phyloP scores from a whole-genome alignment of 805 yeast species.

The Metschnikowia baotianmanensis region DNA sequence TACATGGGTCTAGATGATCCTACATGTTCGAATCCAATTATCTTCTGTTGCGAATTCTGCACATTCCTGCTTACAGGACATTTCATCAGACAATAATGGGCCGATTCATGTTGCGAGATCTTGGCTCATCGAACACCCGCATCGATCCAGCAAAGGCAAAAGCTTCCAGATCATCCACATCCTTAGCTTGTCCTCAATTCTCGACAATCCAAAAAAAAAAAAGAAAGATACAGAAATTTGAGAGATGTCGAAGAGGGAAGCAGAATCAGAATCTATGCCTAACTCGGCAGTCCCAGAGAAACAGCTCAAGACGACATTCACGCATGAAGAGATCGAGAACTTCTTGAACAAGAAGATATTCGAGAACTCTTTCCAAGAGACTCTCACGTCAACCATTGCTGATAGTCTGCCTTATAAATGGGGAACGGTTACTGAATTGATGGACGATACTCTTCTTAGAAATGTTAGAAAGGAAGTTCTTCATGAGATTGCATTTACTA shows the following conservation, averaged over 20 bases:
- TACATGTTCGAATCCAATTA: too few species aligned
- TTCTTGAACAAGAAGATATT: conserved; percentile 52
- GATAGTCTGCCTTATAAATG: conserved; percentile 79
- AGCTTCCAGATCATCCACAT: too few species aligned
- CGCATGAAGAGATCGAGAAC: conserved; percentile 35
- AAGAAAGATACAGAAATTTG: not conserved
- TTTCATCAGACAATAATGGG: not conserved
- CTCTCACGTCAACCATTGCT: conserved; percentile 43
- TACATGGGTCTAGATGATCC: too few species aligned
- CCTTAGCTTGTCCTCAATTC: too few species aligned
- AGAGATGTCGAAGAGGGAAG: conserved; percentile 16
- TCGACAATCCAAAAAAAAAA: not conserved
- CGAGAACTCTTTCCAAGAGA: conserved; percentile 36
- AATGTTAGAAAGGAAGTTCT: conserved; percentile 84
- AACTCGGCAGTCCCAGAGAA: conserved; percentile 1
- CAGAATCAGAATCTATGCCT: not conserved
- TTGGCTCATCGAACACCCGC: not conserved
- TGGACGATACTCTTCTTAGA: conserved; percentile 74
- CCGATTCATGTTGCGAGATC: conserved; percentile 1
- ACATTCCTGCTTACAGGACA: too few species aligned
- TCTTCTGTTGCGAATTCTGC: not conserved
- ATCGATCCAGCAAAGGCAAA: not conserved
- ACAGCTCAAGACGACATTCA: conserved; percentile 17
- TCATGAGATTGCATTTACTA: conserved; percentile 81
- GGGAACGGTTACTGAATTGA: conserved; percentile 75